Conservation (phyloP, 2,329 filamentous ascomycete species). For the Cladophialophora bantiana region DNA sequence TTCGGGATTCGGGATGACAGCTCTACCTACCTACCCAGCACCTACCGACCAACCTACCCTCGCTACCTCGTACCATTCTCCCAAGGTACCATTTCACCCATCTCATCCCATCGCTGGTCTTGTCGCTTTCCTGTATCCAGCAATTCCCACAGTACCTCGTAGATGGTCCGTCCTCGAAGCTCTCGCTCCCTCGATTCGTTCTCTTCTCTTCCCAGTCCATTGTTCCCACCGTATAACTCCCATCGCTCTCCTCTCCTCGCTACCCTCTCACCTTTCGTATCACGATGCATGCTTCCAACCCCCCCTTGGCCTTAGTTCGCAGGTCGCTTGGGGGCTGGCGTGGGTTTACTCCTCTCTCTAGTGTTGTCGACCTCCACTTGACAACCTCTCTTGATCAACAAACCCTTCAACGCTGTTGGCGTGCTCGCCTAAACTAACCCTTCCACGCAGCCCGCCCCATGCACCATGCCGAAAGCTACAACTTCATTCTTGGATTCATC, state of each 20-base stretch:
- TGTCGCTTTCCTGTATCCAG: too few relatives aligned
- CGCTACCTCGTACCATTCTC: too few relatives aligned
- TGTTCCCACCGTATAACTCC: too few relatives aligned
- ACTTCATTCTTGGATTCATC: conserved; percentile 13
- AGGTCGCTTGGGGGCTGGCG: conserved; percentile 14
- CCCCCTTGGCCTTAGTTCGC: conserved; percentile 14
- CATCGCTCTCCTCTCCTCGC: neutral
- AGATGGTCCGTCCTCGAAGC: too few relatives aligned
- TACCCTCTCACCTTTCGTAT: conserved; percentile 18
- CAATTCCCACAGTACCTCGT: too few relatives aligned
- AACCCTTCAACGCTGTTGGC: neutral
- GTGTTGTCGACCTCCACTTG: neutral
- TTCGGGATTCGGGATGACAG: neutral
- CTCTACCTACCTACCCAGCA: too few relatives aligned
- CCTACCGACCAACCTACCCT: too few relatives aligned
- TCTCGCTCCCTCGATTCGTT: too few relatives aligned
- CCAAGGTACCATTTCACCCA: too few relatives aligned
- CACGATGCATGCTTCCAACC: conserved; percentile 13
- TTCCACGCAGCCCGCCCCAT: conserved; percentile 6
- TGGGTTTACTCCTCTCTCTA: neutral
- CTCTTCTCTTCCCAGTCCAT: too few relatives aligned
- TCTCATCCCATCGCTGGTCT: too few relatives aligned
- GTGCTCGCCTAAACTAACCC: conserved; percentile 9
- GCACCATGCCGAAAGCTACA: conserved; percentile 13
- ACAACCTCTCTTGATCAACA: conserved; percentile 8